Conservation (phyloP, 441 rosid species). For the Gossypium schwendimanii region DNA sequence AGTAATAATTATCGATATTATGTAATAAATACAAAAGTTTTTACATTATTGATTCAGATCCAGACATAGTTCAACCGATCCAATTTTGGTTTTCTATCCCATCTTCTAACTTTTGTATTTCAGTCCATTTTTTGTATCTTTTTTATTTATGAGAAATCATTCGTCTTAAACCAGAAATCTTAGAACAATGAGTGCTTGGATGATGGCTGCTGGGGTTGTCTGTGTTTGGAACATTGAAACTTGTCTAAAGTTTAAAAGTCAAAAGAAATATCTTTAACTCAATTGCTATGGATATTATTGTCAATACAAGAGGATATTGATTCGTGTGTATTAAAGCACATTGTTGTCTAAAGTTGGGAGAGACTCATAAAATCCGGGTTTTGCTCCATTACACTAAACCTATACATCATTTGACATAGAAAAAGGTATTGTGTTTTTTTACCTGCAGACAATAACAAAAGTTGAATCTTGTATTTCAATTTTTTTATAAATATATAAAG, state of each 20-base stretch:
- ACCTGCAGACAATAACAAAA: not conserved
- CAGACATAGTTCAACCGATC: not conserved
- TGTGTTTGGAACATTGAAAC: not conserved
- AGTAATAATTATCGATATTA: no score
- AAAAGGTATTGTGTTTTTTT: not conserved
- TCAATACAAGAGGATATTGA: fast-evolving
- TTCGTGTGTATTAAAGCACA: no score
- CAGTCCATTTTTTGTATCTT: not conserved
- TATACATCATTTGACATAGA: not conserved
- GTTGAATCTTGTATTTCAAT: no score
- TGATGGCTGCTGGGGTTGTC: not conserved
- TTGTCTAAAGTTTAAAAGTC: not conserved
- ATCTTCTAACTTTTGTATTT: not conserved
- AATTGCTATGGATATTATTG: fast-evolving
- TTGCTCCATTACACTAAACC: not conserved
- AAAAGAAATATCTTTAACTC: not conserved
- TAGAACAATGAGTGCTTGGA: not conserved
- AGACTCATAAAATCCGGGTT: no score
- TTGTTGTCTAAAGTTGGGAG: no score
- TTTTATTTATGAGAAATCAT: not conserved
- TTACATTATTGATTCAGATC: not conserved
- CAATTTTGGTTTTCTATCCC: not conserved
- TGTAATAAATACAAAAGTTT: not conserved
- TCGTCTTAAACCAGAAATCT: not conserved
- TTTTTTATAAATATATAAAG: no score